phyloP scores from a whole-genome alignment of 2,329 filamentous ascomycete genomes.

The Claviceps maximensis region DNA sequence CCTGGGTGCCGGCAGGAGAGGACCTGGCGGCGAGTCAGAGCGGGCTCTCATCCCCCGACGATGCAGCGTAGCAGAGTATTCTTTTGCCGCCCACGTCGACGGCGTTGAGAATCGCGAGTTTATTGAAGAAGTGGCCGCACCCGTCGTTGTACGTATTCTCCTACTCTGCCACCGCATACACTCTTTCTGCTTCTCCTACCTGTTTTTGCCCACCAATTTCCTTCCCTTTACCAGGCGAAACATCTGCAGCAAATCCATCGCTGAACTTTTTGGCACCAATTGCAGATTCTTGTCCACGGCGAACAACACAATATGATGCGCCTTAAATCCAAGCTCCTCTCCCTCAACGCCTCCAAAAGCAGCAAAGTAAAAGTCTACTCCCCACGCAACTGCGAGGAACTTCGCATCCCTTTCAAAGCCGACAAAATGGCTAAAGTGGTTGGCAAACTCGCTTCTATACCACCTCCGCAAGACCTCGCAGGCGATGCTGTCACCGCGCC shows the following conservation, averaged over 20 bases:
- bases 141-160: constrained; percentile 59
- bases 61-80: constrained; percentile 88
- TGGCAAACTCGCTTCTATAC: constrained; percentile 74
- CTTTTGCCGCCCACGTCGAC: constrained; percentile 93
- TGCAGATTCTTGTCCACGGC: constrained; percentile 84
- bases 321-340: constrained; percentile 84
- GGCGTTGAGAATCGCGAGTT: constrained; percentile 93
- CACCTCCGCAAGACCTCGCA: constrained; percentile 42
- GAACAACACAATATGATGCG: constrained; percentile 98
- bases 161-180: no score
- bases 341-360: constrained; percentile 72
- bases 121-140: constrained; percentile 84
- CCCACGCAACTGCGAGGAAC: constrained; percentile 86
- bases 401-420: constrained; percentile 87
- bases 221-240: no score
- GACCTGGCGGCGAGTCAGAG: constrained; percentile 58
- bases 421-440: constrained; percentile 96
- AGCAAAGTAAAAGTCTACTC: constrained; percentile 85
- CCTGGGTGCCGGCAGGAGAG: constrained; percentile 46
- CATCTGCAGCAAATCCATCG: neutral
- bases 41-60: constrained; percentile 83
- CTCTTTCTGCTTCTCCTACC: no score
- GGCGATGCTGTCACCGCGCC: constrained; percentile 22
- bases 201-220: no score
- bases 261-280: neutral